Evolutionary conservation across 2,329 filamentous ascomycete genomes (phyloP), one percentile per base, ranked within the genome.

Genomic region (Paraconiothyrium sp.): DNA sequence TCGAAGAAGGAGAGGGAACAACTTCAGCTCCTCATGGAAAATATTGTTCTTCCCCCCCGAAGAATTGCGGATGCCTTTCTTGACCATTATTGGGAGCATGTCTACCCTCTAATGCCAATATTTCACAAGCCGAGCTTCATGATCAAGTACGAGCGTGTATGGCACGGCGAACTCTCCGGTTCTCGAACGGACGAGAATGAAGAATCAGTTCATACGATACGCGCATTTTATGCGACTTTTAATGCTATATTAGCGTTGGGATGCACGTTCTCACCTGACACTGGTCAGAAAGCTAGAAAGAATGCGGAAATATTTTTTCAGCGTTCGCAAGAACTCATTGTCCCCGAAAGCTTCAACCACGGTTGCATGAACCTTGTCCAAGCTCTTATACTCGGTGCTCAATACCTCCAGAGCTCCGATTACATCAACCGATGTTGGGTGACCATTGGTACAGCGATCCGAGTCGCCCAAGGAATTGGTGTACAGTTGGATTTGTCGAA

Each of bases 161-260:
- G 54, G 54, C 46, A 37, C 30, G 22, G 52, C 30, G 32, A 57
- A 20, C 16, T 54, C 10, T 20, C 48, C 3, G 32, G n/a, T 7
- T 41, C 20, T 16, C 14, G 51, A 16, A 24, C 35, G 14, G 20
- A 16, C 10, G 51, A 62, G 16, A 49, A 43, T 11, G 56, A 57
- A 32, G 35, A 56, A 8, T 58, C 60, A 10, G 24, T 59, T 16
- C 43, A 37, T 9, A 37, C 35, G 35, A 37, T 37, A 37, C 35
- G 51, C 8, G 47, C 43, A 5, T 70, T 69, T 49, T 58, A 67
- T 35, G 60, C 60, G 49, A 56, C 62, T 24, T 61, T 72, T 22
- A 74, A 73, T 43, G 44, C 66, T 30, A 63, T 72, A 8, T 68
- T 74, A 58, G 71, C 72, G 3, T 56, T 74, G 9, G 71, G 68